A percentile compares a stretch with the other conserved stretches of the same genome.
These are phyloP conservation scores for Cyberlindnera subsufficiens DNA, from an alignment of 805 yeast genomes.

Conservation along the genomic window DNA sequence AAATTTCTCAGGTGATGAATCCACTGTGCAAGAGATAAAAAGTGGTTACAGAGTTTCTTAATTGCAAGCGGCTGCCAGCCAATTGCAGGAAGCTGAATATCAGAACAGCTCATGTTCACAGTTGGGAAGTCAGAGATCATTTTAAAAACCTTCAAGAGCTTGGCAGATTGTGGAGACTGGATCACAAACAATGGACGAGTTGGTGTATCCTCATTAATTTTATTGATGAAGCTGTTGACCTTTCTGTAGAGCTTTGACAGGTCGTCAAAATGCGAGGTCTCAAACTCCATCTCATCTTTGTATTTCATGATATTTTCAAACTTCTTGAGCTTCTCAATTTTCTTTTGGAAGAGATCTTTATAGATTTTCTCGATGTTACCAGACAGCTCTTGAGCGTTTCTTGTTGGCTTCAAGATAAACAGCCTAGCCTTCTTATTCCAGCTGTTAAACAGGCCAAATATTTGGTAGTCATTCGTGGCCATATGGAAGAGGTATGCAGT, in stretches of 20 bases:
- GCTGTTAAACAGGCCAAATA: slow-evolving; percentile 60
- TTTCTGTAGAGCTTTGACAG: slow-evolving; percentile 49
- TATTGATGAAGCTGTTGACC: slow-evolving; percentile 46
- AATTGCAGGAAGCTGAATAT: slow-evolving; percentile 60
- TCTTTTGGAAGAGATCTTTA: slow-evolving; percentile 42
- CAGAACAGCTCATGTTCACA: slow-evolving; percentile 53
- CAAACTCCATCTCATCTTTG: slow-evolving; percentile 47
- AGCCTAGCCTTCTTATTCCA: slow-evolving; percentile 48
- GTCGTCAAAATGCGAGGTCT: slow-evolving; percentile 48
- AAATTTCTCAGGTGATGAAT: slow-evolving; percentile 56
- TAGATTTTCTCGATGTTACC: slow-evolving; percentile 48
- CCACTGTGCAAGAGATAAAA: slow-evolving; percentile 71
- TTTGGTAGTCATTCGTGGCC: slow-evolving; percentile 68
- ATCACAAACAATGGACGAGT: slow-evolving; percentile 58
- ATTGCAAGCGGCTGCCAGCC: slow-evolving; percentile 75
- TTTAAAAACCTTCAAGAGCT: slow-evolving; percentile 40
- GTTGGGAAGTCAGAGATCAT: slow-evolving; percentile 54
- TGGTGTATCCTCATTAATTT: slow-evolving; percentile 60
- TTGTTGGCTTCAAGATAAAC: slow-evolving; percentile 63
- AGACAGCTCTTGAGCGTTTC: slow-evolving; percentile 60
- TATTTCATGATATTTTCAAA: slow-evolving; percentile 46
- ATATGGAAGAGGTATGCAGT: slow-evolving; percentile 64
- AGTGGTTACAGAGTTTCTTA: slow-evolving; percentile 62
- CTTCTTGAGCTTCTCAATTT: slow-evolving; percentile 38
- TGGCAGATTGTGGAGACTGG: slow-evolving; percentile 62